These are phyloP conservation scores for Fraxinus cuspidata DNA, from an alignment of 257 asterid species.

Conservation along the genomic window DNA sequence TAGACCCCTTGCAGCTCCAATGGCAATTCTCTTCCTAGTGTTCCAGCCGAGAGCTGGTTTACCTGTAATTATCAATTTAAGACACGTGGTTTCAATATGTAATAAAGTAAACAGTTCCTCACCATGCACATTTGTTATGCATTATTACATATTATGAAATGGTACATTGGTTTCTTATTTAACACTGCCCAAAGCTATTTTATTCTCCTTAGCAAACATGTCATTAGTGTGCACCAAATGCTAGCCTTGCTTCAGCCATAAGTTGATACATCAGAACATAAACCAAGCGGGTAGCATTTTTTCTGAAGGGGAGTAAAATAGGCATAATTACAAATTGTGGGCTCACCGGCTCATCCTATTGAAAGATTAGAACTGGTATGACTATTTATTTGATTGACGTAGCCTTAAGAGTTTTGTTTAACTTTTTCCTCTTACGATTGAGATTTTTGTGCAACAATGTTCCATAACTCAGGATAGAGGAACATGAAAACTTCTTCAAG, in stretches of 20 bases:
- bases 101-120: background rate
- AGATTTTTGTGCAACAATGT: too few species aligned
- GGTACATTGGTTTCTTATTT: background rate
- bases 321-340: too few species aligned
- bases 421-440: too few species aligned
- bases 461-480: too few species aligned
- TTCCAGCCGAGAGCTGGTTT: constrained; percentile 85
- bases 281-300: background rate
- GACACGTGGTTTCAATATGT: background rate
- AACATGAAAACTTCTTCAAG: too few species aligned
- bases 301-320: background rate
- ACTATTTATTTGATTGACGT: too few species aligned
- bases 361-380: too few species aligned
- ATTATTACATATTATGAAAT: too few species aligned
- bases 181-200: too few species aligned
- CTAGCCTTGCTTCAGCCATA: background rate
- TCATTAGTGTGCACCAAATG: background rate
- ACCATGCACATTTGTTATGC: background rate
- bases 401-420: too few species aligned
- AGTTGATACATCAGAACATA: background rate
- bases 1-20: constrained; percentile 93
- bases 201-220: background rate
- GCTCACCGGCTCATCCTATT: too few species aligned
- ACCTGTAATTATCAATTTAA: constrained; percentile 37
- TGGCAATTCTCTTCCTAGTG: constrained; percentile 79